Percentiles rank a stretch among this genome's conserved stretches.
phyloP scores from a whole-genome alignment of 345 rosid genomes.

The Bruguiera parviflora region DNA sequence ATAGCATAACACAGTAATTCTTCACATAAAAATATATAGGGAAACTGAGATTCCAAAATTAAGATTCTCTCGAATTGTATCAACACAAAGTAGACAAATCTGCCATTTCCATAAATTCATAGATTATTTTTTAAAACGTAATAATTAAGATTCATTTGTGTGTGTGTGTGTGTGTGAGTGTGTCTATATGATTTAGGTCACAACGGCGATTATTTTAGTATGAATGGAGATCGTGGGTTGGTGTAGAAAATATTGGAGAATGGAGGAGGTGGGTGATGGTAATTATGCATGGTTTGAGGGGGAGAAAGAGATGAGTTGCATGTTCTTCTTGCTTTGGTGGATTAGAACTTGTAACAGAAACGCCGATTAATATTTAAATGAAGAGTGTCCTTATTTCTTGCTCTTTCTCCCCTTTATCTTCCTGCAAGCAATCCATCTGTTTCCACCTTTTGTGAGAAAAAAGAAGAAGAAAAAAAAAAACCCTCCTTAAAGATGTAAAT shows the following conservation, averaged over 20 bases:
- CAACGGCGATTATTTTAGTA: not conserved
- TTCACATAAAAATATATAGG: too few relatives aligned
- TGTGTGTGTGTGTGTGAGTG: too few relatives aligned
- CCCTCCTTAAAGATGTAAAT: too few relatives aligned
- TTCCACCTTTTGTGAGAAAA: not conserved
- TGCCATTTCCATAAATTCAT: not conserved
- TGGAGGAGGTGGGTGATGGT: conserved; percentile 13
- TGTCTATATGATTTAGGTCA: not conserved
- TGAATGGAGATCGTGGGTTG: not conserved
- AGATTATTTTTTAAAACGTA: too few relatives aligned
- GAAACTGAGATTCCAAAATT: too few relatives aligned
- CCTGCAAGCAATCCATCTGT: conserved; percentile 29
- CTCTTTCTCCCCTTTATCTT: conserved; percentile 3
- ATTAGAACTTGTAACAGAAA: not conserved
- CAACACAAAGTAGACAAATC: too few relatives aligned
- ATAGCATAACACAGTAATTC: too few relatives aligned
- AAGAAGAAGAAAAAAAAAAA: too few relatives aligned
- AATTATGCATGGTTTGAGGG: conserved; percentile 20
- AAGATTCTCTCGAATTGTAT: too few relatives aligned
- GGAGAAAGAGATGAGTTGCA: not conserved
- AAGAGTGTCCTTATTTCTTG: not conserved
- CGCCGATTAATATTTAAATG: not conserved
- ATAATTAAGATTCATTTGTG: too few relatives aligned
- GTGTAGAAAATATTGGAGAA: not conserved
- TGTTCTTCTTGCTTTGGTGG: not conserved